Conservation (phyloP, 2,329 filamentous ascomycete genomes). For the Lachnellula suecica region DNA sequence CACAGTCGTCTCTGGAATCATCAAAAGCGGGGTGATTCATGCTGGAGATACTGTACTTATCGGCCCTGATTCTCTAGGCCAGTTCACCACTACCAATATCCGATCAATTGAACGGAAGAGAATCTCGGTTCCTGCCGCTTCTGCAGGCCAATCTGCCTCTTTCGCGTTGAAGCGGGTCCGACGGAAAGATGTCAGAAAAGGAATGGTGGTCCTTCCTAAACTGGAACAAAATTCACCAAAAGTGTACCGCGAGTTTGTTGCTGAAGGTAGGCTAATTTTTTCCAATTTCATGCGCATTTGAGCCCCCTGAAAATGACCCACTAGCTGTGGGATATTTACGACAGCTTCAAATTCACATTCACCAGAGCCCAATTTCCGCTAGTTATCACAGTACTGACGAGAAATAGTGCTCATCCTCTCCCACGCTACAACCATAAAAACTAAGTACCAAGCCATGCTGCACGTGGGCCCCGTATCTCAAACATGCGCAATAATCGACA, state of each 20-base stretch:
- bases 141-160: slow-evolving; percentile 87
- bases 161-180: slow-evolving; percentile 87
- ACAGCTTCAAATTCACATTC: too few relatives aligned
- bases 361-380: too few relatives aligned
- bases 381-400: slow-evolving; percentile 3
- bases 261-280: too few relatives aligned
- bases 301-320: too few relatives aligned
- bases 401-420: slow-evolving; percentile 80
- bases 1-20: slow-evolving; percentile 91
- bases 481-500: slow-evolving; percentile 95
- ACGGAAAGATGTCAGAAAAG: slow-evolving; percentile 91
- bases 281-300: too few relatives aligned
- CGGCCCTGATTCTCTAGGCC: slow-evolving; percentile 85
- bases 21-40: slow-evolving; percentile 85
- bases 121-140: slow-evolving; percentile 82
- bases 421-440: slow-evolving; percentile 95
- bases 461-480: slow-evolving; percentile 94
- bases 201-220: slow-evolving; percentile 94
- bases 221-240: slow-evolving; percentile 69
- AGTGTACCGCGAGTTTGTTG: slow-evolving; percentile 74
- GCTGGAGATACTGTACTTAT: slow-evolving; percentile 87
- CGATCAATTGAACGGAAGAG: slow-evolving; percentile 94
- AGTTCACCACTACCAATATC: slow-evolving; percentile 84
- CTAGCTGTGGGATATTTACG: too few relatives aligned
- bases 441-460: slow-evolving; percentile 96